Base-by-base conservation (phyloP, 352 stramenopile species). In the Globisporangium mamillatum region DNA sequence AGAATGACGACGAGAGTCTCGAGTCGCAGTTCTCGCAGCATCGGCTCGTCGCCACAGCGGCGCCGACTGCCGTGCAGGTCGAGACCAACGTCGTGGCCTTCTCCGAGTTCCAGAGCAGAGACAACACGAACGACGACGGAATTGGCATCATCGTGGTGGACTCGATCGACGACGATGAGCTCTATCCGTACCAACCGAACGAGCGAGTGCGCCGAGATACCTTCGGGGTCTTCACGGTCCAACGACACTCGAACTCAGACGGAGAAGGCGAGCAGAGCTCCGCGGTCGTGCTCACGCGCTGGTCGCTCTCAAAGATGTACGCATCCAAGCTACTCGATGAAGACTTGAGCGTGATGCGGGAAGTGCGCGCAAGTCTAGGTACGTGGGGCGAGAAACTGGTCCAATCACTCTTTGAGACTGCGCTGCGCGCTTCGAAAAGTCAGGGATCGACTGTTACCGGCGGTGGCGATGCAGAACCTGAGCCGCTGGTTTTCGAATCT, bases 121-220 rank as follows among this genome's bases (percentile, higher is more conserved):
- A n/a, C 41, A 48, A 14, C 41, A 48, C 10, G 20, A 56, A 44
- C 3, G 29, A 25, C 24, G 22, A 25, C 5, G 24, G 44, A 12
- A 9, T 57, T 46, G 69, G 69, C 8, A 38, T 80, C 24, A 60
- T 79, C 32, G 53, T 60, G 8, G 79, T 72, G 64, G 79, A 86
- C 44, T 84, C 68, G 46, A 75, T 89, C 46, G 77, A 85, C 10
- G 72, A 80, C 4, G 80, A 89, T 57, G 73, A 74, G 0, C 62
- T 85, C 5, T 84, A 82, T 60, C 78, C 80, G 64, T 89, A 89
- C 57, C 67, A 69, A 25, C 24, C 67, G 4, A 53, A 24, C 0
- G 67, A 72, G 22, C 75, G 78, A 9, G 73, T 86, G 24, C 80
- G 78, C 4, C 74, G 84, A 24, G 80, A 88, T 64, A 77, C 84